phyloP scores from a whole-genome alignment of 129 eudicot species.

The Dittrichia graveolens region DNA sequence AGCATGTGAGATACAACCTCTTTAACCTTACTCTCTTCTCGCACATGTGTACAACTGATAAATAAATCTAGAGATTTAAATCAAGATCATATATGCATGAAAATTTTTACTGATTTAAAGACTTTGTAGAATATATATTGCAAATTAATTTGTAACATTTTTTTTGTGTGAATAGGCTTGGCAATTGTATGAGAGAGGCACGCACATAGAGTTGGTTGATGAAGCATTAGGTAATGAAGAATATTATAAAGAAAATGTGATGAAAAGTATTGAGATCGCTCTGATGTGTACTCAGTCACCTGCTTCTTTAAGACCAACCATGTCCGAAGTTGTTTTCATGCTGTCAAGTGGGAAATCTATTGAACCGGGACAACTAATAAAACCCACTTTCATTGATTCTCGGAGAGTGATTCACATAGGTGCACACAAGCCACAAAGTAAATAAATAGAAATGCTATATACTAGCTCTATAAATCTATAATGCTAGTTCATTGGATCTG shows the following conservation, averaged over 20 bases:
- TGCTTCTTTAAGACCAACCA: slow-evolving; percentile 45
- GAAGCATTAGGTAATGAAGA: slow-evolving; percentile 33
- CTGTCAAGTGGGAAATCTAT: slow-evolving; percentile 29
- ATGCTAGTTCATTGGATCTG: too few species aligned
- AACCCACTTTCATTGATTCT: slow-evolving; percentile 9
- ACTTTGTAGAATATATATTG: background rate
- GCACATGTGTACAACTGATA: background rate
- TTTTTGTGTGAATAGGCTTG: slow-evolving; percentile 39
- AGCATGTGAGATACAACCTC: slow-evolving; percentile 38
- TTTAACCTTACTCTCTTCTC: background rate
- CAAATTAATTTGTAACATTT: too few species aligned
- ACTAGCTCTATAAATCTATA: too few species aligned
- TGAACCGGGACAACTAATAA: slow-evolving; percentile 21
- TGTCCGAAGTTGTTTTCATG: slow-evolving; percentile 55
- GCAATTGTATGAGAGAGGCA: slow-evolving; percentile 32
- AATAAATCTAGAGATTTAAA: background rate
- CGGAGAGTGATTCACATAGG: background rate
- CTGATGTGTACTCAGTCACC: slow-evolving; percentile 55
- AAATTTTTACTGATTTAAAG: too few species aligned
- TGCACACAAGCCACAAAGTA: background rate
- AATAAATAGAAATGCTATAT: background rate
- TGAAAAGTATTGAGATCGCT: slow-evolving; percentile 49
- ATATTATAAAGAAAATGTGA: slow-evolving; percentile 33
- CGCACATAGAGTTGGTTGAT: slow-evolving; percentile 39
- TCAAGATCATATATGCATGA: background rate